Percentiles rank a stretch among this genome's conserved stretches.
These are phyloP conservation scores for Arthromyces matolae DNA, from an alignment of 768 basidiomycete genomes.

Conservation along the genomic window DNA sequence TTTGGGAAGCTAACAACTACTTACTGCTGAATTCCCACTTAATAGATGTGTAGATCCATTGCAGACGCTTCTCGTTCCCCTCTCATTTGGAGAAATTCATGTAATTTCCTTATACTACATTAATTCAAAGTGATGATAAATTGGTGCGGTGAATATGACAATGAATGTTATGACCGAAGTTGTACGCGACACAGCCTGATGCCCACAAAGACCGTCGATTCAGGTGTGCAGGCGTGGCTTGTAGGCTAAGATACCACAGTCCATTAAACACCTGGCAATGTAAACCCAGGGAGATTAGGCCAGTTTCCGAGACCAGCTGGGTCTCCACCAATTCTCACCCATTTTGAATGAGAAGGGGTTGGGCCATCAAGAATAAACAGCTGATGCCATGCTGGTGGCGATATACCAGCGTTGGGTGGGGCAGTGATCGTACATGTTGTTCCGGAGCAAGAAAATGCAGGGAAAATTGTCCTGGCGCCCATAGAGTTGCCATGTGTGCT, in stretches of 20 bases:
- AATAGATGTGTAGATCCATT: no score
- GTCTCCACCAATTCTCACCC: constrained; percentile 80
- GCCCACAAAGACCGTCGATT: no score
- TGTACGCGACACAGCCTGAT: no score
- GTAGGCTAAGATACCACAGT: constrained; percentile 14
- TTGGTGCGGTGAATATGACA: no score
- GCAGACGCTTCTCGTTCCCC: no score
- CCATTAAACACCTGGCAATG: constrained; percentile 52
- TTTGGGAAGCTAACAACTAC: no score
- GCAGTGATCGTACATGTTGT: constrained; percentile 74
- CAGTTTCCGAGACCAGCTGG: constrained; percentile 67
- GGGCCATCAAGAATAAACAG: constrained; percentile 75
- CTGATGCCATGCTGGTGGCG: constrained; percentile 76
- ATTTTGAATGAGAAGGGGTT: constrained; percentile 69
- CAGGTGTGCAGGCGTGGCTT: no score
- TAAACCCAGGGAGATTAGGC: constrained; percentile 69
- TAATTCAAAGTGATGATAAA: no score
- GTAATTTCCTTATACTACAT: no score
- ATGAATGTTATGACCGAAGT: no score
- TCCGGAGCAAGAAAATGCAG: constrained; percentile 64
- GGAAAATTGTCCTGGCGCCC: constrained; percentile 71
- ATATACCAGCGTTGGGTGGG: constrained; percentile 64
- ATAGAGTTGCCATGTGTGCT: constrained; percentile 78
- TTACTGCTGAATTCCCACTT: no score
- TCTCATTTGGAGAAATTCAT: no score